Base-by-base conservation (phyloP, 257 asterid genomes). In the Ajuga chamaepitys region DNA sequence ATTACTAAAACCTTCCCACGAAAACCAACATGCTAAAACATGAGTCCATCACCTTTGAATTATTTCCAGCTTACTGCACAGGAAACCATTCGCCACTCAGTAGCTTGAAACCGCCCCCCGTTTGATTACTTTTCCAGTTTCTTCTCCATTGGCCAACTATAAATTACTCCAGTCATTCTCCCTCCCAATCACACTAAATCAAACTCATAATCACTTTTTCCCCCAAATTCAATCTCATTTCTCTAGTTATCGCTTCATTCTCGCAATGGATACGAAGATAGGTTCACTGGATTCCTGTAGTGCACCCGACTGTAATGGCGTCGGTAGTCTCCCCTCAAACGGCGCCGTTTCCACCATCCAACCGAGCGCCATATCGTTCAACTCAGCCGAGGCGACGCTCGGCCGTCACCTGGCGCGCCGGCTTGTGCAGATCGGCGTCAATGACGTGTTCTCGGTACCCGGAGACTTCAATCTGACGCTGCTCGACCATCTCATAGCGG, bases 331-430 rank as follows among this genome's bases (percentile, higher is more conserved):
- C 68, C 75, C 75, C 7, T 42, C 77, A 5, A 78, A 67, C 73
- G 74, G 71, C 53, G 50, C n/a, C 47, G 77, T 71, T 16, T 52
- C 73, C 35, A 42, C 78, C 6, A 1, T 74, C 47, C 67, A 67
- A 37, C 24, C 77, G 4, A 24, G 73, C 64, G n/a, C 64, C 56
- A 5, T 47, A 1, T 48, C 68, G 0, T 16, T 42, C 67, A 55
- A 32, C 52, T 58, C 76, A 10, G 13, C 80, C 11, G 77, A 67
- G 18, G 75, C 78, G 34, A 78, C 83, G 41, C 78, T 78, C 38
- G 83, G 83, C 37, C 68, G 80, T 73, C 78, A 71, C 80, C 65
- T 78, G 37, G 83, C 83, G 16, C 83, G 74, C 21, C 69, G 83
- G 17, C 78, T 78, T 0, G 78, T 75, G n/a, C 75, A 78, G 55